Evolutionary conservation across 163 green algal species (phyloP), one percentile per base, ranked within the genome.

Genomic region (Trebouxia gelatinosa): DNA sequence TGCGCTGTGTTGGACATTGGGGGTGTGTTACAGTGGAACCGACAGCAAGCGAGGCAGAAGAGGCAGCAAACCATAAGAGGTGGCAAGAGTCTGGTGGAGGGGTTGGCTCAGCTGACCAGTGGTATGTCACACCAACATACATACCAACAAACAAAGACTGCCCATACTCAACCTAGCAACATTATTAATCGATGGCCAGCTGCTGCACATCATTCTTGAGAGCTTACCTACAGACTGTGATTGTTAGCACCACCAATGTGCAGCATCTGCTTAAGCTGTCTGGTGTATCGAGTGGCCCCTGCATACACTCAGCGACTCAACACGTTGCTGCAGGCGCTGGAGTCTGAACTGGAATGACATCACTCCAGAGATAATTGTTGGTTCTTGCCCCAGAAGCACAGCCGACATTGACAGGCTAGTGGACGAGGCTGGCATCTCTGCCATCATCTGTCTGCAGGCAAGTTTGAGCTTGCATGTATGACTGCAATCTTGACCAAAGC

Each of bases 381-480:
- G 90, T 23, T 90, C 85, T 7, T 95, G 90, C 83, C 90, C 90
- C 7, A 82, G 89, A 17, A 84, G 59, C 19, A 26, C 83, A 9
- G 35, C 34, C 1, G 87, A 93, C 62, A 57, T 94, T 5, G 83
- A 90, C 31, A 68, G 79, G 35, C 46, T 94, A 26, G 81, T 85
- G 19, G 77, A 89, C 28, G 86, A 90, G 66, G 83, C 82, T 16
- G 82, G 82, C 43, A 82, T 86, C 13, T 84, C 77, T n/a, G 90
- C 90, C 5, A 90, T 94, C 72, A 70, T 94, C 21, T 90, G 87
- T 78, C 80, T 94, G 70, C 64, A 72, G 64, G 64, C 50, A n/a
- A n/a, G n/a, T n/a, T n/a, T n/a, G n/a, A n/a, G n/a, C n/a, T n/a
- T n/a, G n/a, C n/a, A n/a, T n/a, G n/a, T n/a, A n/a, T n/a, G n/a